These are phyloP conservation scores for Lactarius sp. DNA, from an alignment of 768 basidiomycete species.

Conservation along the genomic window DNA sequence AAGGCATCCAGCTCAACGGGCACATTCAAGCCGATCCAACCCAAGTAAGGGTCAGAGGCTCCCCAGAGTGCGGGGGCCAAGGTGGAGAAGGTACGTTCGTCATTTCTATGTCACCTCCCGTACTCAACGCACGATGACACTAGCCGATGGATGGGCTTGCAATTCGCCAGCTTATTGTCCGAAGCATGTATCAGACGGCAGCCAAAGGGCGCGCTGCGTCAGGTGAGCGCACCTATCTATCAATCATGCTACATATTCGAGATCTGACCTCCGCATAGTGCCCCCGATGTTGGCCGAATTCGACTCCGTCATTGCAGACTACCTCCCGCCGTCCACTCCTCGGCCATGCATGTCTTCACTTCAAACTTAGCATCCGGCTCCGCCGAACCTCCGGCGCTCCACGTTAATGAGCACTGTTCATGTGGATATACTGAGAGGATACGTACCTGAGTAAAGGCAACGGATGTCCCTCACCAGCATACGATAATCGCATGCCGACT, in stretches of 20 bases:
- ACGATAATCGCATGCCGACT: slow-evolving; percentile 84
- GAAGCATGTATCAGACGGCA: slow-evolving; percentile 52
- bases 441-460: slow-evolving; percentile 73
- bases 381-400: slow-evolving; percentile 67
- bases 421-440: neutral
- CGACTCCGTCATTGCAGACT: slow-evolving; percentile 71
- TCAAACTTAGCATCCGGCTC: slow-evolving; percentile 87
- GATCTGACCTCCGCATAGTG: slow-evolving; percentile 32
- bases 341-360: slow-evolving; percentile 79
- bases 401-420: neutral
- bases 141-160: slow-evolving; percentile 59
- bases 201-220: slow-evolving; percentile 43
- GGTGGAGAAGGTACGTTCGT: slow-evolving; percentile 31
- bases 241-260: neutral
- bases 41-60: slow-evolving; percentile 13
- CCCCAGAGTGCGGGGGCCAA: slow-evolving; percentile 36
- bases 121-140: neutral
- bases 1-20: slow-evolving; percentile 74
- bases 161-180: slow-evolving; percentile 61
- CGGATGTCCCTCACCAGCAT: slow-evolving; percentile 72
- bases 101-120: neutral
- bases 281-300: slow-evolving; percentile 48
- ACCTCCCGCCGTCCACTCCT: slow-evolving; percentile 42
- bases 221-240: slow-evolving; percentile 33
- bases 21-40: slow-evolving; percentile 52